Conservation (phyloP, 106 monocot genomes). For the Allium fistulosum region DNA sequence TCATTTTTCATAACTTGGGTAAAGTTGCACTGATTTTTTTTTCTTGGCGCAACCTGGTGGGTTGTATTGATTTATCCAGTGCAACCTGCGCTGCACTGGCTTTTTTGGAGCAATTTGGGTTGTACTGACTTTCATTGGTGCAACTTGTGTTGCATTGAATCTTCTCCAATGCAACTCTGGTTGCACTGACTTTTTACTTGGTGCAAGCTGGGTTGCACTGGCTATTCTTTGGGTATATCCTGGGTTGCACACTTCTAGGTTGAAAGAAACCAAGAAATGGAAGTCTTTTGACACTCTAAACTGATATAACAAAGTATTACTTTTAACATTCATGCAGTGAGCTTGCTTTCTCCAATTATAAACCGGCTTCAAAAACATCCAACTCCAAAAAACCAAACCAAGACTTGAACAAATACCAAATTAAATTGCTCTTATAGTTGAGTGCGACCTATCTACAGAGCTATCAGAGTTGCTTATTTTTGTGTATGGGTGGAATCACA, state of each 20-base stretch:
- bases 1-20: too few species aligned
- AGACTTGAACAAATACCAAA: constrained; percentile 66
- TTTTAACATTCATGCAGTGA: constrained; percentile 69
- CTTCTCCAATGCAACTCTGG: too few species aligned
- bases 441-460: constrained; percentile 62
- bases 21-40: too few species aligned
- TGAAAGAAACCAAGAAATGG: constrained; percentile 86
- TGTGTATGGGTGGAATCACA: constrained; percentile 62
- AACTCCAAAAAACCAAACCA: constrained; percentile 41
- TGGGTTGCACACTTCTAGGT: constrained; percentile 38
- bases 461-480: constrained; percentile 55
- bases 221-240: too few species aligned
- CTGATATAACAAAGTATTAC: constrained; percentile 69
- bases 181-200: too few species aligned
- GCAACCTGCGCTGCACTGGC: too few species aligned
- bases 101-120: too few species aligned
- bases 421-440: constrained; percentile 61
- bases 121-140: too few species aligned
- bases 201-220: too few species aligned
- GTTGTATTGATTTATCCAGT: too few species aligned
- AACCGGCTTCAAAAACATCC: constrained; percentile 43
- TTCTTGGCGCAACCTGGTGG: too few species aligned
- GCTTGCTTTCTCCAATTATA: constrained; percentile 49
- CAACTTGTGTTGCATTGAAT: too few species aligned
- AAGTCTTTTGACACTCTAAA: constrained; percentile 79